Evolutionary conservation across 2,329 filamentous ascomycete genomes (phyloP).

Genomic region (Mariannaea sp.): DNA sequence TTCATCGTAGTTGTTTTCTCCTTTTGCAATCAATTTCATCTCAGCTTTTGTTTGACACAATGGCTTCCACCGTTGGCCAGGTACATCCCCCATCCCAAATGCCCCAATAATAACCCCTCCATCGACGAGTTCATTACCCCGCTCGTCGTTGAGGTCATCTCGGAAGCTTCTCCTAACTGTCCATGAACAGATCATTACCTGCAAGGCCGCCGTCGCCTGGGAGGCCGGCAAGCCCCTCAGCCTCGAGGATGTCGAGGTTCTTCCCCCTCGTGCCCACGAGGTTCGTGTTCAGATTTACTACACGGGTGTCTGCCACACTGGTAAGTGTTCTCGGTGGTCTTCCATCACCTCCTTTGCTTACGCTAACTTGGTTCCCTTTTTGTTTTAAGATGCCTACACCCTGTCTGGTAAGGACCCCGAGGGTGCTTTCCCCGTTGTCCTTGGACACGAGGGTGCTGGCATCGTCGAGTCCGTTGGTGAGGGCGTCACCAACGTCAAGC

Average conservation of each 20-base stretch:
- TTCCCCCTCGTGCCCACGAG: conserved; percentile 86
- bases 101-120: conserved; percentile 28
- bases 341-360: conserved; percentile 16
- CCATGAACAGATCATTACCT: conserved; percentile 77
- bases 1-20: conserved; percentile 14
- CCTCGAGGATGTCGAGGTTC: conserved; percentile 92
- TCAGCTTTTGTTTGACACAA: conserved; percentile 37
- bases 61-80: conserved; percentile 60
- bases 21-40: conserved; percentile 21
- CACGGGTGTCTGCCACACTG: conserved; percentile 98
- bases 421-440: conserved; percentile 86
- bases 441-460: conserved; percentile 90
- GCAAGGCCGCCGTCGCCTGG: conserved; percentile 98
- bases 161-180: conserved; percentile 23
- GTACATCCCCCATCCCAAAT: conserved; percentile 41
- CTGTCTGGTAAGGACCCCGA: conserved; percentile 97
- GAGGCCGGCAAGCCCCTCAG: conserved; percentile 88
- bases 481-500: conserved; percentile 92
- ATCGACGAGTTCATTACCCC: conserved; percentile 27
- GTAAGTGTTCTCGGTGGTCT: conserved; percentile 51
- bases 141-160: conserved; percentile 22
- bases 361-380: too few species aligned
- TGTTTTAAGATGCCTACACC: conserved; percentile 90
- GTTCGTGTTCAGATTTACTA: conserved; percentile 97
- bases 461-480: conserved; percentile 93